Evolutionary conservation across 805 yeast species (phyloP).

Genomic region (Candida stauntonica): DNA sequence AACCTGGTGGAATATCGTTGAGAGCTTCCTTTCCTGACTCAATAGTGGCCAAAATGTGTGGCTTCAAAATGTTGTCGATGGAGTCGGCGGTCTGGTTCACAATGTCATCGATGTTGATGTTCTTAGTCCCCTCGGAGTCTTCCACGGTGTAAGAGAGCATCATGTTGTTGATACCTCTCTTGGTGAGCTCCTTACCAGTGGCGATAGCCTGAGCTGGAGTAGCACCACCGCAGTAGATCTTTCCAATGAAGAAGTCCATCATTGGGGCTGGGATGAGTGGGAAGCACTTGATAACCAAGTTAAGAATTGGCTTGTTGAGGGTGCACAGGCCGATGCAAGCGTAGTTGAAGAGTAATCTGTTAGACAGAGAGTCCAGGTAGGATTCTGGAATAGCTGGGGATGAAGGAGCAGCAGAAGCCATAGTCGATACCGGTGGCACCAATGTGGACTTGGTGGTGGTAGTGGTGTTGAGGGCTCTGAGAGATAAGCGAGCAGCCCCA

Average conservation of each 20-base stretch:
- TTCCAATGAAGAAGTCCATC: constrained; percentile 70
- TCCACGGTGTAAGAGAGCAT: constrained; percentile 93
- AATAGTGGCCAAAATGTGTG: constrained; percentile 63
- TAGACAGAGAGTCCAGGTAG: constrained; percentile 51
- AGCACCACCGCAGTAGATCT: constrained; percentile 90
- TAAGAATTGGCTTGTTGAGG: constrained; percentile 55
- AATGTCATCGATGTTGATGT: constrained; percentile 53
- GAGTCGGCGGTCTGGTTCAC: constrained; percentile 63
- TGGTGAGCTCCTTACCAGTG: constrained; percentile 63
- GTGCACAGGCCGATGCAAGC: constrained; percentile 69
- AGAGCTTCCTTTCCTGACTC: constrained; percentile 37
- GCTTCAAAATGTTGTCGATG: constrained; percentile 60
- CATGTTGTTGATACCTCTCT: constrained; percentile 86
- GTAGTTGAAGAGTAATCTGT: constrained; percentile 55
- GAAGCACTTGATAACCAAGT: constrained; percentile 57
- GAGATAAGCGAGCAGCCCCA: background rate
- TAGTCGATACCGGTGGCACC: constrained; percentile 2
- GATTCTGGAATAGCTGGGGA: constrained; percentile 12
- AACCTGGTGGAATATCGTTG: constrained; percentile 81
- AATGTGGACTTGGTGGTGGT: constrained; percentile 11
- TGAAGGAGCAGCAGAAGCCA: constrained; percentile 1
- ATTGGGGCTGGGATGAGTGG: constrained; percentile 72
- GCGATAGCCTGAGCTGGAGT: constrained; percentile 60
- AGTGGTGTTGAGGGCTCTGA: constrained; percentile 21
- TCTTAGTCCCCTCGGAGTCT: constrained; percentile 77